Evolutionary conservation across 139 green algal species (phyloP).

Genomic region (Chlamydomonas sp.): DNA sequence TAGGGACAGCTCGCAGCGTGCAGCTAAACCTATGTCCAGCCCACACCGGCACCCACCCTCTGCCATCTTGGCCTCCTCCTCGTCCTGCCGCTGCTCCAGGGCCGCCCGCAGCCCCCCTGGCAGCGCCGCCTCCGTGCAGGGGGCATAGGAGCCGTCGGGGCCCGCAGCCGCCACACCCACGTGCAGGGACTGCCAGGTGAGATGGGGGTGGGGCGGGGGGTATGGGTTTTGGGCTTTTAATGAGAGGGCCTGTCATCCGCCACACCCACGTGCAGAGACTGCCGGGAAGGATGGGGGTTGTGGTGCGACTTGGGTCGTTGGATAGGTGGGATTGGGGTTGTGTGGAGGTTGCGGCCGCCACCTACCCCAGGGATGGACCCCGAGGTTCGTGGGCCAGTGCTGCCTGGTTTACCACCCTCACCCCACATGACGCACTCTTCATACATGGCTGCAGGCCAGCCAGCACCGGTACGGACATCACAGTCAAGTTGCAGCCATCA

Average conservation of each 20-base stretch:
- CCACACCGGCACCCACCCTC: neutral
- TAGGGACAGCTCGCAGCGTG: neutral
- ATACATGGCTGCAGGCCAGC: no score
- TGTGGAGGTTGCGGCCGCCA: no score
- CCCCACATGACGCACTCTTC: no score
- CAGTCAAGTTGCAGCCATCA: no score
- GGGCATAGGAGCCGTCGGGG: neutral
- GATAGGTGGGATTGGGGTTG: neutral
- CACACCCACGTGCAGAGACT: neutral
- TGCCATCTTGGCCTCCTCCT: conserved; percentile 26
- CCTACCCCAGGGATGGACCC: no score
- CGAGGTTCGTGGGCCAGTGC: no score
- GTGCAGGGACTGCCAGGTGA: conserved; percentile 11
- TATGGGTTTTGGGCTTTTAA: neutral
- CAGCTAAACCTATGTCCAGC: neutral
- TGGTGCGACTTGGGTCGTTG: neutral
- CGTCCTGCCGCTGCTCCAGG: conserved; percentile 12
- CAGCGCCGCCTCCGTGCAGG: neutral
- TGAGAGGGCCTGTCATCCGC: neutral
- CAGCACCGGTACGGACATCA: no score
- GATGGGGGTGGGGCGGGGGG: neutral
- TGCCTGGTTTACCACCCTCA: no score
- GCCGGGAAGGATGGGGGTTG: neutral
- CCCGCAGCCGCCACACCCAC: conserved; percentile 2
- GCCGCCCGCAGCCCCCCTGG: neutral